Base-by-base conservation (phyloP, 306 rosid genomes). In the Castanea mollissima region DNA sequence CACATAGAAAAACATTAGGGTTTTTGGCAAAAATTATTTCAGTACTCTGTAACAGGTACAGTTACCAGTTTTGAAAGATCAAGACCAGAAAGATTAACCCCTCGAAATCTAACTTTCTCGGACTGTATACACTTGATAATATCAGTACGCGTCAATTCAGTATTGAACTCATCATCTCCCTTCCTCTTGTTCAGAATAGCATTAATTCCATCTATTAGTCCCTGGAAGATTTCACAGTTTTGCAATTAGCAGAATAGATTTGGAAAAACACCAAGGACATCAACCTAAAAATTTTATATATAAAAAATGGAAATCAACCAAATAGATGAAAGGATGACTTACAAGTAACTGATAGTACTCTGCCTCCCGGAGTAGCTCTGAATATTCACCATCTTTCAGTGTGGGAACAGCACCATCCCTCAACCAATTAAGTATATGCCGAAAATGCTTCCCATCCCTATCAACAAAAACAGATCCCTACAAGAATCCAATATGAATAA, bases 341-440 rank as follows among this genome's bases (percentile, higher is more conserved):
- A 92, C 98, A 49, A 90, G 93, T 29, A 94, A 75, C 83, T 94
- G 95, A 87, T 92, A 94, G 85, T 91, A 94, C 79, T 94, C 98
- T 64, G 97, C 98, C 83, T 94, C 98, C 69, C 91, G 87, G 74
- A 86, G 72, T 83, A 94, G 86, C 82, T 94, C 97, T 9, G 84
- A 25, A 83, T 77, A 86, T 49, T 90, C 83, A 49, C 78, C 76
- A 55, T 94, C 97, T 55, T 88, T 87, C 10, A 94, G 86, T 18
- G 82, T 81, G 51, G 98, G 98, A 78, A 92, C 90, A 55, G 85
- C 81, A 0, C 97, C 93, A 35, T 94, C 97, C 75, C 98, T 90
- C 64, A 94, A 87, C 97, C 97, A 94, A 85, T 94, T 94, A 74
- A 94, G 98, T 79, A 94, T 90, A 81, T 94, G 97, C 5, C 98